These are phyloP conservation scores for Tremella yokohamensis DNA, from an alignment of 768 basidiomycete species.

Conservation along the genomic window DNA sequence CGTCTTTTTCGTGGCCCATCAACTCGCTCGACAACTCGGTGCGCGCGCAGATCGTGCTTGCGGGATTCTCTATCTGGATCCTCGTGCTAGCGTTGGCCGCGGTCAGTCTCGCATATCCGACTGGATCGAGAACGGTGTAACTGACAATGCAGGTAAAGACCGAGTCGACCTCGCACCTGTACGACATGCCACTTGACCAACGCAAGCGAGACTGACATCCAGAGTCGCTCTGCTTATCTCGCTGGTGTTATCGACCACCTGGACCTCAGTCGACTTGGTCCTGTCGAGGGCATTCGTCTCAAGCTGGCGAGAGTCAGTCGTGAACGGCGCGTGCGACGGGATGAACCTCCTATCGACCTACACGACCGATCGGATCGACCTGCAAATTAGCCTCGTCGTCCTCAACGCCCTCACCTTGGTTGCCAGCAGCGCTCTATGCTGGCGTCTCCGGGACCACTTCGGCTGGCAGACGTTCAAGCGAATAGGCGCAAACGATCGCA, in stretches of 20 bases:
- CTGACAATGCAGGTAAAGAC: slow-evolving; percentile 3
- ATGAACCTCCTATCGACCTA: not conserved
- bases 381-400: slow-evolving; percentile 8
- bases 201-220: too few species aligned
- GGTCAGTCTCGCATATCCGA: not conserved
- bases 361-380: not conserved
- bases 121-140: not conserved
- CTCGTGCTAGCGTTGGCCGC: slow-evolving; percentile 11
- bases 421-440: slow-evolving; percentile 9
- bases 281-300: slow-evolving; percentile 7
- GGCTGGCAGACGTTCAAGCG: slow-evolving; percentile 18
- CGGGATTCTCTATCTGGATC: slow-evolving; percentile 15
- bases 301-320: slow-evolving; percentile 1
- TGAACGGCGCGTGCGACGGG: not conserved
- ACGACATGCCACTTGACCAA: too few species aligned
- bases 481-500: slow-evolving; percentile 6
- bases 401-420: slow-evolving; percentile 1
- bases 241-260: slow-evolving; percentile 7
- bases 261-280: slow-evolving; percentile 10
- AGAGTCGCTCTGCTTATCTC: slow-evolving; percentile 10
- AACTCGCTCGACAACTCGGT: slow-evolving; percentile 16
- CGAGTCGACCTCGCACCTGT: slow-evolving; percentile 14
- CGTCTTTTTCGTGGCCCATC: slow-evolving; percentile 15
- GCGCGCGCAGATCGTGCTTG: slow-evolving; percentile 10
- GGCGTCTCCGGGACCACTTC: slow-evolving; percentile 15